Evolutionary conservation across 192 early-diverging fungal species (phyloP).

Genomic region (Coemansia sp.): DNA sequence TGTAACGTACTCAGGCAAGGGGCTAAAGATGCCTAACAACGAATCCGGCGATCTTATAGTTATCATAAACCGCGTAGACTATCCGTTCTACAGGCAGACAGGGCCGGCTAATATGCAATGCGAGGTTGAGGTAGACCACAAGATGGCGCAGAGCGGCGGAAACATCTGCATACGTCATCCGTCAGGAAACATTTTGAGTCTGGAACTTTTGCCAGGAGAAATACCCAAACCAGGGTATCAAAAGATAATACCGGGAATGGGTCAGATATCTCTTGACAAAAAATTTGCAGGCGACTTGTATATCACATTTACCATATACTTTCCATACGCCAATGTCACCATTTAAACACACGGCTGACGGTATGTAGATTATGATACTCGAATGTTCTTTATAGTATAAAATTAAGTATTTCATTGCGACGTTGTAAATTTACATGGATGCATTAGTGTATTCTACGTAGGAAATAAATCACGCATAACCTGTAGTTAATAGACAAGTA

Average conservation of each 20-base stretch:
- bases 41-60: conserved; percentile 20
- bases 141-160: conserved; percentile 10
- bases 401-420: not conserved
- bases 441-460: too few species aligned
- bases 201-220: conserved; percentile 14
- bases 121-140: conserved; percentile 18
- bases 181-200: conserved; percentile 8
- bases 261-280: not conserved
- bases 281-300: conserved; percentile 8
- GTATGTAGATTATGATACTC: not conserved
- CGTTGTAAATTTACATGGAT: too few species aligned
- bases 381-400: not conserved
- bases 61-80: conserved; percentile 22
- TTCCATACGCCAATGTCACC: conserved; percentile 6
- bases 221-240: conserved; percentile 2
- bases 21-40: not conserved
- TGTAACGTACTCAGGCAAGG: conserved; percentile 18
- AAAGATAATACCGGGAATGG: conserved; percentile 12
- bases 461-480: too few species aligned
- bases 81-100: conserved; percentile 11
- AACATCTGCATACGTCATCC: conserved; percentile 21
- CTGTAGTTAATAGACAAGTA: too few species aligned
- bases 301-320: conserved; percentile 11
- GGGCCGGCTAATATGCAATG: conserved; percentile 3
- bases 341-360: conserved; percentile 1